These are phyloP conservation scores for Solanum appendiculatum DNA, from an alignment of 257 asterid species.

Conservation along the genomic window DNA sequence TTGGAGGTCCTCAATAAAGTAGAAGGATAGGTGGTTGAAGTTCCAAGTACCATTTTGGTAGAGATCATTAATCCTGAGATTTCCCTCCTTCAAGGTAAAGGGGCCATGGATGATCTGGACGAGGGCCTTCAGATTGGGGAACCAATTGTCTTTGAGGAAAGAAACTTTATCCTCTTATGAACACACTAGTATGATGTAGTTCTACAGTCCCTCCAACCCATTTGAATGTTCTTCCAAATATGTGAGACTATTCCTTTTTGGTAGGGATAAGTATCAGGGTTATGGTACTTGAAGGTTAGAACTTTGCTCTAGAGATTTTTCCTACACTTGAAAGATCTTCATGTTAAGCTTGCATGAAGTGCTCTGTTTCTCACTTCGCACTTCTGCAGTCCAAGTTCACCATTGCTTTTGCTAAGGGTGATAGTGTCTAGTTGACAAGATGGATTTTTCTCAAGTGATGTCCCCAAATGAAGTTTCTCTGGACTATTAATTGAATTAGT, in stretches of 20 bases:
- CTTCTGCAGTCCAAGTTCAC: background rate
- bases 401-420: background rate
- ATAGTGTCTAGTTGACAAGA: background rate
- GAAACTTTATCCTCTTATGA: background rate
- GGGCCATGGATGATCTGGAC: no score
- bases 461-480: no score
- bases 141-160: background rate
- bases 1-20: background rate
- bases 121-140: background rate
- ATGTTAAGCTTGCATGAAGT: background rate
- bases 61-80: no score
- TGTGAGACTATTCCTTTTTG: background rate
- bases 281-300: background rate
- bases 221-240: background rate
- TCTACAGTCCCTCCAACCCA: background rate
- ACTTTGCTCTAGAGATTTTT: background rate
- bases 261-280: background rate
- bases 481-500: background rate
- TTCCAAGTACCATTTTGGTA: background rate
- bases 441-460: no score
- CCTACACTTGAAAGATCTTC: background rate
- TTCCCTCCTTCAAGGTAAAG: no score
- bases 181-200: background rate
- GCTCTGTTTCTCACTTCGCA: background rate
- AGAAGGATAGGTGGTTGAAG: background rate